Evolutionary conservation across 2,329 filamentous ascomycete genomes (phyloP).

Genomic region (Pseudocercospora ulei): DNA sequence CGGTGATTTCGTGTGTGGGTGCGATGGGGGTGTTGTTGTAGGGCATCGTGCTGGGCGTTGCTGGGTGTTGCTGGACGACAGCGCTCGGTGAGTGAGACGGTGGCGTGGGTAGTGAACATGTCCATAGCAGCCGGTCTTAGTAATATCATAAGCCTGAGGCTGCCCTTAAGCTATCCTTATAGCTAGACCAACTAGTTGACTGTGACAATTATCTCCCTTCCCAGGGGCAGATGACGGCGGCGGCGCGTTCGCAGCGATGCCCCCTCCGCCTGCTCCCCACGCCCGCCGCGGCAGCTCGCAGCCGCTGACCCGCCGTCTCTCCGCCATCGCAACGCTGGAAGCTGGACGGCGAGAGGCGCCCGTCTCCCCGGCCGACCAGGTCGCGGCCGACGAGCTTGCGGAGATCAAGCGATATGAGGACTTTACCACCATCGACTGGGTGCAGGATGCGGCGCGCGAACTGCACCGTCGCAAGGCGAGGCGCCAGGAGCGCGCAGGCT

Average conservation of each 20-base stretch:
- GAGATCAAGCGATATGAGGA: conserved; percentile 98
- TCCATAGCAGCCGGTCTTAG: too few relatives aligned
- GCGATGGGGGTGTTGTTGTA: conserved; percentile 81
- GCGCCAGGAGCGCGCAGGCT: conserved; percentile 60
- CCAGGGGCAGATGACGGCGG: conserved; percentile 14
- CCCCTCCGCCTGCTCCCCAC: conserved; percentile 18
- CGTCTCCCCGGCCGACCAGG: conserved; percentile 51
- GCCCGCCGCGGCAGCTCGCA: conserved; percentile 8
- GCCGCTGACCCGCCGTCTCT: conserved; percentile 52
- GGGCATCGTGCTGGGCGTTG: conserved; percentile 58
- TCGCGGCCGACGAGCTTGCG: conserved; percentile 87
- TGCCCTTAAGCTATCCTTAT: too few relatives aligned
- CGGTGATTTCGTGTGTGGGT: conserved; percentile 70
- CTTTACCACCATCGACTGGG: conserved; percentile 98
- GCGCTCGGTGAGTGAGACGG: too few relatives aligned
- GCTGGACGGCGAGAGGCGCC: conserved; percentile 49
- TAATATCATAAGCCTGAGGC: too few relatives aligned
- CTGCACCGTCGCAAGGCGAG: conserved; percentile 69
- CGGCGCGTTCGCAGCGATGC: conserved; percentile 15
- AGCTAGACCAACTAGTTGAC: too few relatives aligned
- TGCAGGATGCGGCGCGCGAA: conserved; percentile 90
- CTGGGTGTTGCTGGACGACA: too few relatives aligned
- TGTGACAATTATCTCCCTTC: too few relatives aligned
- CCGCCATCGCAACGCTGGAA: conserved; percentile 56
- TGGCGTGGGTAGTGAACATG: too few relatives aligned